These are phyloP conservation scores for Tolypocladium ovalisporum DNA, from an alignment of 2,329 filamentous ascomycete species.

Conservation along the genomic window DNA sequence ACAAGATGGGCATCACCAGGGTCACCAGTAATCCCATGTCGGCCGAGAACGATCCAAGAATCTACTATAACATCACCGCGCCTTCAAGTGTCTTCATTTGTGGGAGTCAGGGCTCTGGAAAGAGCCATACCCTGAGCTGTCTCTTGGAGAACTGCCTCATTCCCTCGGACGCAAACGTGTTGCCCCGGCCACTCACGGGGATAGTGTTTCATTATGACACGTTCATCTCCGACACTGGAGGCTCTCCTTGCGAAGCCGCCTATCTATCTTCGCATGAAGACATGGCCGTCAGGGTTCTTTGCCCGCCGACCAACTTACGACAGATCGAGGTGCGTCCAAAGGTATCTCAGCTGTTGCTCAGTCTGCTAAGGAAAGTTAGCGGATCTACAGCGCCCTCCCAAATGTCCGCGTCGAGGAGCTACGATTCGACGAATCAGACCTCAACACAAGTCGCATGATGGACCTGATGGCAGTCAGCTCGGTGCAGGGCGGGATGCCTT, in stretches of 20 bases:
- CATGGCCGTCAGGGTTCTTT: conserved; percentile 41
- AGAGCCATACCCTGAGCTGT: conserved; percentile 49
- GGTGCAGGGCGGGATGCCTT: conserved; percentile 27
- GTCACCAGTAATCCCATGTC: too few relatives aligned
- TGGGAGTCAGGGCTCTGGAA: conserved; percentile 53
- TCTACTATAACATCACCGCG: conserved; percentile 34
- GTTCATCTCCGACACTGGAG: conserved; percentile 35
- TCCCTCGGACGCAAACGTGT: conserved; percentile 26
- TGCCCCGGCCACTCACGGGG: conserved; percentile 43
- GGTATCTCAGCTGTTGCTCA: neutral
- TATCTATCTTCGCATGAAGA: conserved; percentile 33
- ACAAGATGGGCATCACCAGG: neutral
- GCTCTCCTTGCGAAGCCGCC: conserved; percentile 48
- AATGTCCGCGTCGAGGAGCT: conserved; percentile 39
- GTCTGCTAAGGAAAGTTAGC: conserved; percentile 10
- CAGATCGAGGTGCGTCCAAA: conserved; percentile 21
- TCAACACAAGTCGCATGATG: conserved; percentile 48
- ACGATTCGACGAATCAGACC: conserved; percentile 35
- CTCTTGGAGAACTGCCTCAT: conserved; percentile 47
- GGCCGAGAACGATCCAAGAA: conserved; percentile 12
- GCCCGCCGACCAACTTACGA: conserved; percentile 39
- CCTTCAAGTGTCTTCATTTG: conserved; percentile 54
- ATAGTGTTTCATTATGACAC: conserved; percentile 57
- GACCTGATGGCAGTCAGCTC: conserved; percentile 45
- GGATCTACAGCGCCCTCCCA: conserved; percentile 27